Conservation (phyloP, 192 early-diverging fungal species). For the Backusella australiensis region DNA sequence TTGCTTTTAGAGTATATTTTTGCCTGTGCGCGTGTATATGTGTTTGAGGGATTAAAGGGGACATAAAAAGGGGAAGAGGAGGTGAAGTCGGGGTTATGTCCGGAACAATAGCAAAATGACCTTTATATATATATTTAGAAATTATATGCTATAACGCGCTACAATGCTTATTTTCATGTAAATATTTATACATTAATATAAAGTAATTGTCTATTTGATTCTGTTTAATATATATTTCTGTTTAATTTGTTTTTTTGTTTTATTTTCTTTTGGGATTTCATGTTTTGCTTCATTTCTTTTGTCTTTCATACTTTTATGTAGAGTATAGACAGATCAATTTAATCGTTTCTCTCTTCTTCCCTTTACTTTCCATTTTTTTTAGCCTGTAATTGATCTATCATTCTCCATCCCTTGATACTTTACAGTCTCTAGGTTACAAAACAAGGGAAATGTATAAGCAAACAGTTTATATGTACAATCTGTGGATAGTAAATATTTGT, state of each 20-base stretch:
- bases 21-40: not conserved
- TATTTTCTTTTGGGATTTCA: not conserved
- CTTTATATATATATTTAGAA: not conserved
- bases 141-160: not conserved
- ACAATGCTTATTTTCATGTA: not conserved
- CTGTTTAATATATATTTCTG: not conserved
- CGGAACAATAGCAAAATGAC: not conserved
- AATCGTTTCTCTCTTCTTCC: not conserved
- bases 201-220: not conserved
- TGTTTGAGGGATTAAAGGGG: not conserved
- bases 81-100: not conserved
- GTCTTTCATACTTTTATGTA: not conserved
- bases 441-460: not conserved
- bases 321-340: not conserved
- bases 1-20: not conserved
- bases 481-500: not conserved
- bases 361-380: not conserved
- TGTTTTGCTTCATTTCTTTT: not conserved
- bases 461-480: not conserved
- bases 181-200: not conserved
- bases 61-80: not conserved
- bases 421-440: not conserved
- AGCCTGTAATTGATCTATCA: not conserved
- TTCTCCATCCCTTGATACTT: conserved; percentile 3
- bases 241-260: not conserved